A percentile compares a stretch with the other conserved stretches of the same genome.
phyloP scores from a whole-genome alignment of 768 basidiomycete species.

The Coprinellus micaceus region DNA sequence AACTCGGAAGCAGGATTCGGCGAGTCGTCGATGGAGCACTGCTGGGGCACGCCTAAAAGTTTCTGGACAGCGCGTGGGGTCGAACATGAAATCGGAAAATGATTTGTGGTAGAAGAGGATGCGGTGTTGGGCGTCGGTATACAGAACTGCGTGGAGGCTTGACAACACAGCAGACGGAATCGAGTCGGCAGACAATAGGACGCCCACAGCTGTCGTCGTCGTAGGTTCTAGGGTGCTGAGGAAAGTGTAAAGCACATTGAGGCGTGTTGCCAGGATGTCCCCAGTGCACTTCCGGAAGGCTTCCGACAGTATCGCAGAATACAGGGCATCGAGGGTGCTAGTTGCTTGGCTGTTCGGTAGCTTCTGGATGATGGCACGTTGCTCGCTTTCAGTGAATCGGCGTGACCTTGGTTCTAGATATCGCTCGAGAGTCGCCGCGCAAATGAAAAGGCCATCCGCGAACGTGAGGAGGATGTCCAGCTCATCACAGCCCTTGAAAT shows the following conservation, averaged over 20 bases:
- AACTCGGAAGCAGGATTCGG: conserved; percentile 9
- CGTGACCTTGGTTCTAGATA: background rate
- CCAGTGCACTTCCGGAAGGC: background rate
- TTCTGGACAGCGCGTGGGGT: background rate
- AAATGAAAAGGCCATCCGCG: conserved; percentile 14
- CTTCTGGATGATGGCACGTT: background rate
- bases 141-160: conserved; percentile 13
- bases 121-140: background rate
- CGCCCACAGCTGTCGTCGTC: too few species aligned
- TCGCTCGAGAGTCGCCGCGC: conserved; percentile 13
- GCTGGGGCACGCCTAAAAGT: conserved; percentile 7
- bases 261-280: too few species aligned
- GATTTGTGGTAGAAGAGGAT: conserved; percentile 14
- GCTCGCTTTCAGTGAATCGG: background rate
- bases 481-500: background rate
- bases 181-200: background rate
- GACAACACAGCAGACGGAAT: conserved; percentile 1
- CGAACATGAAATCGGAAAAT: conserved; percentile 14
- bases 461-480: conserved; percentile 1
- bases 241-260: background rate
- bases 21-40: conserved; percentile 3
- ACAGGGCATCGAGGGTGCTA: too few species aligned
- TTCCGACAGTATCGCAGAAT: background rate
- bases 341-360: background rate
- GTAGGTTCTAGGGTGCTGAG: background rate